Conservation (phyloP, 371 early-diverging fungal species). For the Mucor lusitanicus region DNA sequence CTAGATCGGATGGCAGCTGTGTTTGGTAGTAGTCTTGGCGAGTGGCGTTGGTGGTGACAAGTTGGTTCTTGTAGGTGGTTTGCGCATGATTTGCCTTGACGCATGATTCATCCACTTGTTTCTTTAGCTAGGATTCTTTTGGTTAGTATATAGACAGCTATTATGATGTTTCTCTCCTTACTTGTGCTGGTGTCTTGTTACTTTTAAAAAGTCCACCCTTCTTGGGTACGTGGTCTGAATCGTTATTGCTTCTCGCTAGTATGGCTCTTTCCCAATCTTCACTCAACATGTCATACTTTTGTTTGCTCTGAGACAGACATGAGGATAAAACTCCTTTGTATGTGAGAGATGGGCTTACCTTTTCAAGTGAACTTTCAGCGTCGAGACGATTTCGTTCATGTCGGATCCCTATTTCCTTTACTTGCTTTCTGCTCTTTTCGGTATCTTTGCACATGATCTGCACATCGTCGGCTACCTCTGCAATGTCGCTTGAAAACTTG, state of each 20-base stretch:
- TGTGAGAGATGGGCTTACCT: conserved; percentile 43
- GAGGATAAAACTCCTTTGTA: background rate
- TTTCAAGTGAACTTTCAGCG: conserved; percentile 70
- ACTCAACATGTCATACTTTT: conserved; percentile 66
- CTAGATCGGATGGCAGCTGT: conserved; percentile 55
- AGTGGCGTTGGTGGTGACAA: conserved; percentile 58
- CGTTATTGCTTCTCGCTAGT: conserved; percentile 53
- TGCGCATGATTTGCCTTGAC: conserved; percentile 65
- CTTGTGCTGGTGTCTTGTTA: conserved; percentile 57
- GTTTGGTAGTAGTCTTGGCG: conserved; percentile 61
- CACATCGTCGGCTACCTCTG: conserved; percentile 71
- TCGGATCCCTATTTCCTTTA: conserved; percentile 71
- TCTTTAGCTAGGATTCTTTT: conserved; percentile 50
- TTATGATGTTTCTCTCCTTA: no score
- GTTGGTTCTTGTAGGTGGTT: conserved; percentile 67
- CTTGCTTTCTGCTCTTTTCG: conserved; percentile 76
- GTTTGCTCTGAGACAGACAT: conserved; percentile 47
- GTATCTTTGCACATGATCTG: conserved; percentile 71
- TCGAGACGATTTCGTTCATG: conserved; percentile 68
- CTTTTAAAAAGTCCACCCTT: conserved; percentile 52
- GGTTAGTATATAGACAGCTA: conserved; percentile 1
- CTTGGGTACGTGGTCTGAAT: conserved; percentile 44
- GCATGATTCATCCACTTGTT: conserved; percentile 71
- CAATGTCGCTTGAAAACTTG: conserved; percentile 59
- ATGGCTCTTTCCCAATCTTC: conserved; percentile 81